A percentile compares a stretch with the other conserved stretches of the same genome.
phyloP scores from a whole-genome alignment of 1,284 basidiomycete genomes.

The Microbotryomycetes sp. region DNA sequence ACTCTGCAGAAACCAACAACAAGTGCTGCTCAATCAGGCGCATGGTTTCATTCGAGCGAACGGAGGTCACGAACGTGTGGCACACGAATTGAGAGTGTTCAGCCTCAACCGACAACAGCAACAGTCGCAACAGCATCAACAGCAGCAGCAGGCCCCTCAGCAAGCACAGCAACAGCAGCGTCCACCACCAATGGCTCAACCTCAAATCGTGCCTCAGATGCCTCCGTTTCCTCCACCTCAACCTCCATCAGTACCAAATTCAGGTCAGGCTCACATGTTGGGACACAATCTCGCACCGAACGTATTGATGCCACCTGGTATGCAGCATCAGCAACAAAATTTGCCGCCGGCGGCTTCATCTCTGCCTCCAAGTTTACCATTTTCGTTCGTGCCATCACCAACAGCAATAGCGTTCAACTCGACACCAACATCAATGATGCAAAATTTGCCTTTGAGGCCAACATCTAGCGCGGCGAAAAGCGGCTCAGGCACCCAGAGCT shows the following conservation, averaged over 20 bases:
- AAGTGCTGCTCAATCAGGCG: not conserved
- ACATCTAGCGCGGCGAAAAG: no score
- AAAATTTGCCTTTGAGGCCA: no score
- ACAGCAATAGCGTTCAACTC: not conserved
- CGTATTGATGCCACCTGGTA: not conserved
- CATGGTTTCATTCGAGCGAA: not conserved
- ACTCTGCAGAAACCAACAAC: not conserved
- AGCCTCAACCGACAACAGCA: not conserved
- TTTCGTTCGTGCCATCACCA: not conserved
- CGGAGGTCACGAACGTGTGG: not conserved
- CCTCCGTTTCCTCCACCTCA: no score
- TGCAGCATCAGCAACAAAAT: not conserved
- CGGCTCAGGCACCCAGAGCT: no score
- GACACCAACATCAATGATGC: no score
- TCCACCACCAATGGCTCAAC: not conserved
- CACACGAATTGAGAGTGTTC: not conserved
- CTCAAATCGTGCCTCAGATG: no score
- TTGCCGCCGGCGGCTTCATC: not conserved
- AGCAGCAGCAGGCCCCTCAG: not conserved
- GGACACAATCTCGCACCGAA: no score
- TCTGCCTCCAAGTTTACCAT: not conserved
- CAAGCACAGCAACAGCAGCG: not conserved
- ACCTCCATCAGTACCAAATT: not conserved
- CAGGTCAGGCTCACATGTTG: no score
- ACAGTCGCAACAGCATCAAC: not conserved